Evolutionary conservation across 2,329 filamentous ascomycete genomes (phyloP), one percentile per base, ranked within the genome.

Genomic region (Penicillium janthinellum): DNA sequence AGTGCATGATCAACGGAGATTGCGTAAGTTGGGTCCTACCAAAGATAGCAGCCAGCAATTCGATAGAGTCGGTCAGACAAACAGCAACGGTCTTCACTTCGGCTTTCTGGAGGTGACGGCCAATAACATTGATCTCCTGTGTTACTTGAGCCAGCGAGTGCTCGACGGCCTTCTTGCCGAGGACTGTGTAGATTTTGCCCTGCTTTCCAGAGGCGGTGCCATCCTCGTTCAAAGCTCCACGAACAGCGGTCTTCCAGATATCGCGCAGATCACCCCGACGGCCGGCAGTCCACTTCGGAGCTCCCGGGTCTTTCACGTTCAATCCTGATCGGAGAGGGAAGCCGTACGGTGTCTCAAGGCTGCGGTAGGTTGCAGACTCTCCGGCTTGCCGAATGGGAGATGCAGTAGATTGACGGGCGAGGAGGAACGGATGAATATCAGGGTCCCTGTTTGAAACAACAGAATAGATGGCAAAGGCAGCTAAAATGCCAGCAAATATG

Each of bases 1-100:
- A 37, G 35, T 42, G 28, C 5, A 8, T 34, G 5, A 12, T 6
- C 6, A 3, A 11, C 5, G 6, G 39, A 15, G 35, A 34, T 53
- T 54, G 37, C 51, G 8, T 14, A 10, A 49, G 12, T 39, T 25
- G 38, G 5, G 31, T 65, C 79, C 53, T 73, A 87, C 85, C 85
- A 70, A 99, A 96, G 20, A 98, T 80, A 7, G 90, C 84, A 37
- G 86, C 84, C 52, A 99, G 81, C 62, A 96, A 87, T 77, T 99
- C 95, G 70, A 96, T 83, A 49, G 92, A 96, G 81, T 99, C 97
- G 45, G 93, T 92, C 58, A 98, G 83, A 75, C 96, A 96, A 64
- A 98, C 85, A 63, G 92, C 95, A 35, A 98, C 90, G 52, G 87
- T 89, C 73, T 87, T 89, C 4, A 77, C 79, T 39, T 86, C 87